Conservation (phyloP, 2,329 filamentous ascomycete genomes). For the Epichloe elymi region DNA sequence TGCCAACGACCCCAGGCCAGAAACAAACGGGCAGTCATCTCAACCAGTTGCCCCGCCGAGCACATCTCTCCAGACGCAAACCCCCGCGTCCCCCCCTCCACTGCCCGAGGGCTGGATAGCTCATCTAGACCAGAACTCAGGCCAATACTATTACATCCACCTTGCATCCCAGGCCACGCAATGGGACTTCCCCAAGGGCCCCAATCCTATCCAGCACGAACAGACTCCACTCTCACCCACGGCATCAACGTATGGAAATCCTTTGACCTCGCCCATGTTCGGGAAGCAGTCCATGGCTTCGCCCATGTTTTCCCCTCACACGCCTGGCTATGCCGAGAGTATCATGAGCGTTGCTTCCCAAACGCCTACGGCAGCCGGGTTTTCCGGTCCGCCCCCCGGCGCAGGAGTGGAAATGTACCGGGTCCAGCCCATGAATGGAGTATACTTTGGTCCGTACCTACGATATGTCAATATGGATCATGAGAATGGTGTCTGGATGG, state of each 20-base stretch:
- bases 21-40: constrained; percentile 34
- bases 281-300: constrained; percentile 50
- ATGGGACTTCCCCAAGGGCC: constrained; percentile 97
- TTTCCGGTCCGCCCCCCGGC: constrained; percentile 80
- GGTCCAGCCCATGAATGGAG: constrained; percentile 82
- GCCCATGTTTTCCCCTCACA: constrained; percentile 71
- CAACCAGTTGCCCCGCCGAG: constrained; percentile 28
- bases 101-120: constrained; percentile 97
- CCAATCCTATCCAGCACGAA: constrained; percentile 77
- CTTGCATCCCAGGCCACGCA: constrained; percentile 89
- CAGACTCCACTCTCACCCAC: constrained; percentile 72
- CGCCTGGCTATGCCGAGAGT: constrained; percentile 72
- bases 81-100: constrained; percentile 76
- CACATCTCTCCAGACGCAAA: constrained; percentile 28
- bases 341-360: constrained; percentile 69
- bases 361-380: constrained; percentile 66
- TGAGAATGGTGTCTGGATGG: constrained; percentile 79
- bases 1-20: constrained; percentile 62
- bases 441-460: constrained; percentile 95
- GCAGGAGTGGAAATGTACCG: constrained; percentile 92
- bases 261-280: constrained; percentile 55
- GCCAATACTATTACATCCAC: constrained; percentile 98
- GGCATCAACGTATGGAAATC: constrained; percentile 62
- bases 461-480: constrained; percentile 96
- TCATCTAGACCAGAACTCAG: constrained; percentile 86